These are phyloP conservation scores for Starmera amethionina DNA, from an alignment of 805 yeast genomes.

Conservation along the genomic window DNA sequence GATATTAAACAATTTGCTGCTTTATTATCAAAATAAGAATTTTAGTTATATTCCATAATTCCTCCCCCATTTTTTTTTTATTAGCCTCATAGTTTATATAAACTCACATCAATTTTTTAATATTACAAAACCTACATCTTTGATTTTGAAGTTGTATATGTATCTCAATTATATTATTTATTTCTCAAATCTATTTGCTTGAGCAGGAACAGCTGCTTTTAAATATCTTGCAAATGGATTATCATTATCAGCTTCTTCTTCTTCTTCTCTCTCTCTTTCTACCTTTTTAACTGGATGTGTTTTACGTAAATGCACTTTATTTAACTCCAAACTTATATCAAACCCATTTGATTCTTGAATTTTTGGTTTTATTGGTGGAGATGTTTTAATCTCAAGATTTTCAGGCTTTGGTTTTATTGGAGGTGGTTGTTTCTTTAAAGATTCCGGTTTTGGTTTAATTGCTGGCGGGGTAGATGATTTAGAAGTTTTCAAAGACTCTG, in stretches of 20 bases:
- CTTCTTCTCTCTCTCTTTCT: not conserved
- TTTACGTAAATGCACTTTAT: not conserved
- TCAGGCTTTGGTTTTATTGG: not conserved
- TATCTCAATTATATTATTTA: not conserved
- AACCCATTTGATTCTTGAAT: not conserved
- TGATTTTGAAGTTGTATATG: not conserved
- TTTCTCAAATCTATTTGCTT: constrained; percentile 21
- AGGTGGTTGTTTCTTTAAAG: not conserved
- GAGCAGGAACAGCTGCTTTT: constrained; percentile 26
- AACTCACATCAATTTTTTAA: not conserved
- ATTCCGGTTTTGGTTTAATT: constrained; percentile 20
- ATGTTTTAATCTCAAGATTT: not conserved
- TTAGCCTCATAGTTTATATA: not conserved
- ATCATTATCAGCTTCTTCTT: constrained; percentile 8
- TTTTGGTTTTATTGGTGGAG: not conserved
- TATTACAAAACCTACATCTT: not conserved
- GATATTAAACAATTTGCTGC: constrained; percentile 95
- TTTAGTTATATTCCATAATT: not conserved
- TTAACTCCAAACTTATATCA: not conserved
- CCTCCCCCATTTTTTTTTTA: not conserved
- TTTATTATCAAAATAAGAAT: constrained; percentile 59
- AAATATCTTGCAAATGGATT: constrained; percentile 28
- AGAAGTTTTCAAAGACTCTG: not conserved
- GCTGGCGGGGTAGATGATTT: constrained; percentile 16
- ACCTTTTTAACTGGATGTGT: not conserved